Evolutionary conservation across 352 stramenopile species (phyloP), one percentile per base, ranked within the genome.

Genomic region (Elongisporangium undulatum): DNA sequence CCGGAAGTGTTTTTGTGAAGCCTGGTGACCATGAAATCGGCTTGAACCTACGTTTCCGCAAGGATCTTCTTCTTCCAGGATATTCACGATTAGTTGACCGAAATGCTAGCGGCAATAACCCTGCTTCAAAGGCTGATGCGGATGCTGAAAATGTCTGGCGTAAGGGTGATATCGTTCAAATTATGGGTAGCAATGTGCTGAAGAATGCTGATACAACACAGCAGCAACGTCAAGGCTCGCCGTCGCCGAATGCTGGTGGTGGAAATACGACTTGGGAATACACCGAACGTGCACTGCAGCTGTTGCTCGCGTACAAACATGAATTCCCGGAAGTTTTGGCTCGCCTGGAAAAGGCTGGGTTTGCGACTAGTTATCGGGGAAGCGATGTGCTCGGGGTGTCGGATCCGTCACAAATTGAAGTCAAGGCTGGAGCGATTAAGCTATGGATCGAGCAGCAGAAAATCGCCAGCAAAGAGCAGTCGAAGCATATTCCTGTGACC

Each of bases 311-410:
- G 6, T 99, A 98, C 72, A 86, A 95, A 63, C 83, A 89, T 19
- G 77, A 90, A 56, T 99, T 99, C 61, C 96, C 97, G 7, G 79
- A 90, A 4, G 69, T 99, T 22, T 96, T 99, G 69, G 70, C 68
- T 19, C 87, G 84, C 17, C 64, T 99, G 20, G 81, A 85, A 50
- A 89, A 88, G 55, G 68, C 95, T 22, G 79, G 86, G n/a, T 97
- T 97, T 56, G 85, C 89, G 26, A 84, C 79, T 10, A 92, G 83
- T 50, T 98, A 98, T 72, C 82, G 88, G 62, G 89, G 84, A 3
- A 93, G 78, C 22, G 77, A 87, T 23, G 68, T 98, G 0, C 97
- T 99, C 66, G 92, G 92, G 10, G 69, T 83, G 12, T 53, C 70
- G 7, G 74, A 89, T 57, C 55, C 61, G 7, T 74, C 81, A 41